phyloP scores from a whole-genome alignment of 139 green algal species.

The Zygnema circumcarinatum region DNA sequence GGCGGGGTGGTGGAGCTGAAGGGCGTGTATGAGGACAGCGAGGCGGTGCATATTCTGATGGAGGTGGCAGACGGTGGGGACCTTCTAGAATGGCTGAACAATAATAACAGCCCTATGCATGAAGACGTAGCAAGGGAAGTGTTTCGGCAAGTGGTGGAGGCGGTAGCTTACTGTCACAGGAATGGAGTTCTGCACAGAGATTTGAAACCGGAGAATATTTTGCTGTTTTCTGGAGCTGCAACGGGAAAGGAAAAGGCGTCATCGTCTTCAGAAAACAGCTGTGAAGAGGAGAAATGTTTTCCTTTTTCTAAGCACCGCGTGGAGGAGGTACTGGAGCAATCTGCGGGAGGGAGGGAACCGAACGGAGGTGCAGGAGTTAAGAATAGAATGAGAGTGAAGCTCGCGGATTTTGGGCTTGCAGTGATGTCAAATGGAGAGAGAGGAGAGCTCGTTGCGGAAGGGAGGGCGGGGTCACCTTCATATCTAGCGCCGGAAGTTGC shows the following conservation, averaged over 20 bases:
- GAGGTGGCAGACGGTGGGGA: constrained; percentile 91
- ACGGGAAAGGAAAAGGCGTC: background rate
- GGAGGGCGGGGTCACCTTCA: background rate
- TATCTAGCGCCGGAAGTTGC: constrained; percentile 30
- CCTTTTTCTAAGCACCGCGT: background rate
- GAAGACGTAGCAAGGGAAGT: constrained; percentile 9
- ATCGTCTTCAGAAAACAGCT: background rate
- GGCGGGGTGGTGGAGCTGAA: constrained; percentile 72
- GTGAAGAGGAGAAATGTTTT: background rate
- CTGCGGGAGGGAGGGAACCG: background rate
- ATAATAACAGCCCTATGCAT: constrained; percentile 55
- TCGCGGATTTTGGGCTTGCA: constrained; percentile 11
- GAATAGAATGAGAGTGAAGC: background rate
- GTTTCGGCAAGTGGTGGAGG: constrained; percentile 44
- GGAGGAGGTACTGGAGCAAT: background rate
- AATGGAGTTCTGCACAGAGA: constrained; percentile 81
- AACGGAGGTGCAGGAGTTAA: background rate
- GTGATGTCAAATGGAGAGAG: background rate
- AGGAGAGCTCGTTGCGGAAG: background rate
- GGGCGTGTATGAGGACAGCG: constrained; percentile 16
- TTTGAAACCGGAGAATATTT: constrained; percentile 68
- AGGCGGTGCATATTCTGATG: constrained; percentile 66
- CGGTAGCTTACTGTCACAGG: constrained; percentile 75
- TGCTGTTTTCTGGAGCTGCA: background rate
- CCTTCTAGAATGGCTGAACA: constrained; percentile 94